Conservation (phyloP, 495 filamentous ascomycete genomes). For the Tuber calosporum region DNA sequence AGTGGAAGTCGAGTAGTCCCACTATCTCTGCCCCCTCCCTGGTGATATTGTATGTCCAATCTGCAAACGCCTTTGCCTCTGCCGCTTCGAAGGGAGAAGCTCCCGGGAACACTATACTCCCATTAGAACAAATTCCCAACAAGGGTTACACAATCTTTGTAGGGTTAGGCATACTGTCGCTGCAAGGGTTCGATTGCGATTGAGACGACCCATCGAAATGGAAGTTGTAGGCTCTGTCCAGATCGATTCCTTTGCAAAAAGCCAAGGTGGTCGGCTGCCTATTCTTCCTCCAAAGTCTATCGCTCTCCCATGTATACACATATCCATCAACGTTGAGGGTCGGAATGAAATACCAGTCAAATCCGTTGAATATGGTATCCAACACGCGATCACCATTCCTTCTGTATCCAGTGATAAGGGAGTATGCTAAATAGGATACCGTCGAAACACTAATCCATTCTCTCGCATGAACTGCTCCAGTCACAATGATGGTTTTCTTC, state of each 20-base stretch:
- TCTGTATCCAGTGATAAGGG: constrained; percentile 73
- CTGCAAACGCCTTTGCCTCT: constrained; percentile 66
- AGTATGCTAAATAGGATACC: constrained; percentile 84
- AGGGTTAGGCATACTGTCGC: constrained; percentile 54
- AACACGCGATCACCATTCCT: constrained; percentile 46
- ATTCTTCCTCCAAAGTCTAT: constrained; percentile 94
- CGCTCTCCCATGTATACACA: constrained; percentile 82
- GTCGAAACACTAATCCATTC: constrained; percentile 96
- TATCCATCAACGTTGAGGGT: constrained; percentile 92
- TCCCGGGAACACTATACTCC: constrained; percentile 58
- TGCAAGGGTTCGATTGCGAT: constrained; percentile 71
- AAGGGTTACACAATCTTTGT: background rate
- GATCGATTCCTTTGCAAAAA: constrained; percentile 79
- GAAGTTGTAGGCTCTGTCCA: constrained; percentile 78
- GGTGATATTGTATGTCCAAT: constrained; percentile 82
- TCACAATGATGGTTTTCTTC: constrained; percentile 71
- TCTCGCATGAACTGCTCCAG: constrained; percentile 78
- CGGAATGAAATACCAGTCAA: constrained; percentile 84
- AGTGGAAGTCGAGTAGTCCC: constrained; percentile 84
- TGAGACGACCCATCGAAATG: constrained; percentile 68
- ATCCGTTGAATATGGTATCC: constrained; percentile 63
- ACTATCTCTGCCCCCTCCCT: constrained; percentile 64
- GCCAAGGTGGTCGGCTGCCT: constrained; percentile 73
- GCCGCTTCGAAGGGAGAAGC: constrained; percentile 73
- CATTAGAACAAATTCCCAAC: background rate